phyloP scores from a whole-genome alignment of 805 yeast genomes.

The Schizosaccharomyces pombe region ASM294v3 CU329670.1:3641501-3642000 shows the following conservation, averaged over 20 bases:
- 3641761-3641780: background rate
- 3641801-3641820: background rate
- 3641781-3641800: background rate
- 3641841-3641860: no score
- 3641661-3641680: background rate
- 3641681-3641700: background rate
- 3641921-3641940: background rate
- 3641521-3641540: slow-evolving; percentile 11
- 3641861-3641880: background rate
- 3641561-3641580: background rate
- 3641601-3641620: background rate
- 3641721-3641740: background rate
- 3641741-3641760: background rate
- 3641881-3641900: background rate
- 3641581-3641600: background rate
- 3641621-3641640: background rate
- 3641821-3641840: background rate
- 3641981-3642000: background rate
- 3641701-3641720: no score
- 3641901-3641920: no score
- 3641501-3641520: slow-evolving; percentile 10
- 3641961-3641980: background rate
- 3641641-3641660: background rate
- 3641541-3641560: slow-evolving; percentile 7
- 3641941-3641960: background rate